These are phyloP conservation scores for Penicillium coprophilum DNA, from an alignment of 495 filamentous ascomycete species.

Conservation along the genomic window DNA sequence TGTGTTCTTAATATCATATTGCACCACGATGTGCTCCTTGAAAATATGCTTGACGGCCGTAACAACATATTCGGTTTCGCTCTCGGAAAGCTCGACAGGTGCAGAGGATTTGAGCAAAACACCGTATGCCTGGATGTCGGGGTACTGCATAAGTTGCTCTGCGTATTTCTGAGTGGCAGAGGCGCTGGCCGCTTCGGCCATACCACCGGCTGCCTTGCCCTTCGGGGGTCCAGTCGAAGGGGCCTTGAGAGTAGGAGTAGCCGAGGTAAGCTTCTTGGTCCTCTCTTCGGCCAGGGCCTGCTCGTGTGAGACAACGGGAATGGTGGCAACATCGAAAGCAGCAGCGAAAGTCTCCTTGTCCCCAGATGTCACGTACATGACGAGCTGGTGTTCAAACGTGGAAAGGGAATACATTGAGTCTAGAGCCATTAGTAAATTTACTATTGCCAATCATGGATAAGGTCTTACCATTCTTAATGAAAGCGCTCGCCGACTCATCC, in stretches of 20 bases:
- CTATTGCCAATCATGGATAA: not conserved
- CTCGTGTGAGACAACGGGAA: conserved; percentile 94
- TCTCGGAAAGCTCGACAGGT: conserved; percentile 88
- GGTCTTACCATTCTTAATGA: conserved; percentile 84
- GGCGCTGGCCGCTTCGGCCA: conserved; percentile 71
- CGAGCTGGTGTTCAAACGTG: conserved; percentile 93
- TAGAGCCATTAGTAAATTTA: conserved; percentile 26
- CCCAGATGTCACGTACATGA: conserved; percentile 94
- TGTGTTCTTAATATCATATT: conserved; percentile 98
- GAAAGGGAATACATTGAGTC: conserved; percentile 84
- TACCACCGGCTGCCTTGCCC: conserved; percentile 56
- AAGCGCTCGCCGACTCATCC: conserved; percentile 77
- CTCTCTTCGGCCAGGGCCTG: conserved; percentile 96
- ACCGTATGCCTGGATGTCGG: conserved; percentile 87
- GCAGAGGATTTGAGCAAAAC: conserved; percentile 83
- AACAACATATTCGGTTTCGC: conserved; percentile 97
- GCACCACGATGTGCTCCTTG: conserved; percentile 92
- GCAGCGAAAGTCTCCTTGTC: conserved; percentile 78
- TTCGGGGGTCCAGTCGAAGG: conserved; percentile 84
- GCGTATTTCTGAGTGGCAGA: conserved; percentile 84
- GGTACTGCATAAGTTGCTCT: conserved; percentile 80
- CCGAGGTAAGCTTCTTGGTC: conserved; percentile 90
- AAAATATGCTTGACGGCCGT: conserved; percentile 93
- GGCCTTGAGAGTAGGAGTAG: conserved; percentile 92
- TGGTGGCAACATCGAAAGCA: conserved; percentile 85